Percentiles rank a stretch among this genome's conserved stretches.
Conservation (phyloP, 306 rosid genomes). For the Prosopis cineraria region DNA sequence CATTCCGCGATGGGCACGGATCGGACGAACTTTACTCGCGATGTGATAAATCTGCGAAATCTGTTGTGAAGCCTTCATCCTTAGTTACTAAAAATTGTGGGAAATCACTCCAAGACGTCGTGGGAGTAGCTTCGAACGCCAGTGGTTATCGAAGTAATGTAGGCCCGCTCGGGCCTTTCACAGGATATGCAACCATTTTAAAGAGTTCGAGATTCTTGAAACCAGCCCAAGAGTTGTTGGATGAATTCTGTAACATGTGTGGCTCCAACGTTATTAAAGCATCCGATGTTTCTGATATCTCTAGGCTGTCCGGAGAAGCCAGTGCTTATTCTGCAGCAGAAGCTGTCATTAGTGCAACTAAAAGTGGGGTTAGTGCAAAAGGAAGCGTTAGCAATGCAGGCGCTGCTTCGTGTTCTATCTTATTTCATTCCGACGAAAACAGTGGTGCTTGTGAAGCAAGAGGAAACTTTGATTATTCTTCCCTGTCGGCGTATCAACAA, state of each 20-base stretch:
- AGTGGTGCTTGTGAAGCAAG: conserved; percentile 49
- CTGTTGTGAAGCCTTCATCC: conserved; percentile 46
- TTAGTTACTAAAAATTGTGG: conserved; percentile 51
- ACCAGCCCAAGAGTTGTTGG: conserved; percentile 71
- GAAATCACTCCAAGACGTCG: conserved; percentile 58
- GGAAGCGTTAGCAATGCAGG: conserved; percentile 45
- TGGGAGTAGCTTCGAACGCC: conserved; percentile 44
- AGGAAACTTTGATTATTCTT: conserved; percentile 49
- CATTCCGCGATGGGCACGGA: conserved; percentile 41
- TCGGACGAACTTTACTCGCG: not conserved
- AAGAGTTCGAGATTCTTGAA: conserved; percentile 80
- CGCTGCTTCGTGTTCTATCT: conserved; percentile 58
- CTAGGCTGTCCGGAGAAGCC: not conserved
- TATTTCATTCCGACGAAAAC: conserved; percentile 51
- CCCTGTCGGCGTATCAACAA: conserved; percentile 65
- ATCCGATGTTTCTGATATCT: conserved; percentile 43
- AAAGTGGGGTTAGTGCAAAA: conserved; percentile 37
- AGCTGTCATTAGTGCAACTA: conserved; percentile 40
- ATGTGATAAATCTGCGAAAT: conserved; percentile 27
- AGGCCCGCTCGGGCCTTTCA: conserved; percentile 97
- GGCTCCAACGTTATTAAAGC: conserved; percentile 30
- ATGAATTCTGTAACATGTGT: conserved; percentile 52
- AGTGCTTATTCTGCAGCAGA: not conserved
- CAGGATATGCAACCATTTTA: conserved; percentile 88
- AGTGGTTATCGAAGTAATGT: conserved; percentile 46